Percentiles rank a stretch among this genome's conserved stretches.
Conservation (phyloP, 768 basidiomycete species). For the Cystofilobasidium bisporidii region DNA sequence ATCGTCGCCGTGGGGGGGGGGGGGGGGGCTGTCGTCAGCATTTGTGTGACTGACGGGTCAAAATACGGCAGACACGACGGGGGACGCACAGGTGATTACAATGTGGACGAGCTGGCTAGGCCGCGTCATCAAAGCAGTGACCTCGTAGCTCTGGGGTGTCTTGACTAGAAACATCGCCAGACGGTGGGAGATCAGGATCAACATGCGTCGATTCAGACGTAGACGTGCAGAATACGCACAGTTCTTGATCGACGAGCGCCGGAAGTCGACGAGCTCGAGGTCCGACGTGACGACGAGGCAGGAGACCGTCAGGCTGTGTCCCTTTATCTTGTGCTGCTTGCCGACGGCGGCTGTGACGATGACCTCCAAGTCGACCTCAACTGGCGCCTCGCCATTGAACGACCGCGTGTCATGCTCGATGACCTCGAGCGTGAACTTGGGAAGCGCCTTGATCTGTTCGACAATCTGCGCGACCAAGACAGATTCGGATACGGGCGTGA, state of each 20-base stretch:
- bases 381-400: not conserved
- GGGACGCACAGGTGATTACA: conserved; percentile 12
- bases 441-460: conserved; percentile 23
- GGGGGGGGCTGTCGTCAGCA: too few relatives aligned
- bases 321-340: conserved; percentile 23
- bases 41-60: too few relatives aligned
- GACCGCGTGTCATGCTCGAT: not conserved
- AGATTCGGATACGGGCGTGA: too few relatives aligned
- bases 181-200: too few relatives aligned
- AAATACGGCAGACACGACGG: not conserved
- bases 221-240: too few relatives aligned
- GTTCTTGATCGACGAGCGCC: not conserved
- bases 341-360: conserved; percentile 12
- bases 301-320: conserved; percentile 8
- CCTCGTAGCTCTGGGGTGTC: conserved; percentile 15
- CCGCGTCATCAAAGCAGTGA: conserved; percentile 14
- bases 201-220: too few relatives aligned
- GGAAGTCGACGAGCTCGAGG: conserved; percentile 10
- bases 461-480: conserved; percentile 16
- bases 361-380: conserved; percentile 19
- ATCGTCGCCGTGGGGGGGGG: too few relatives aligned
- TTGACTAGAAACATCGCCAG: conserved; percentile 25
- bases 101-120: conserved; percentile 15
- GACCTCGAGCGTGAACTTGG: conserved; percentile 17
- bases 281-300: conserved; percentile 22